Percentiles rank a stretch among this genome's conserved stretches.
phyloP scores from a whole-genome alignment of 108 stramenopile species.

The Mediolabrus comicus region DNA sequence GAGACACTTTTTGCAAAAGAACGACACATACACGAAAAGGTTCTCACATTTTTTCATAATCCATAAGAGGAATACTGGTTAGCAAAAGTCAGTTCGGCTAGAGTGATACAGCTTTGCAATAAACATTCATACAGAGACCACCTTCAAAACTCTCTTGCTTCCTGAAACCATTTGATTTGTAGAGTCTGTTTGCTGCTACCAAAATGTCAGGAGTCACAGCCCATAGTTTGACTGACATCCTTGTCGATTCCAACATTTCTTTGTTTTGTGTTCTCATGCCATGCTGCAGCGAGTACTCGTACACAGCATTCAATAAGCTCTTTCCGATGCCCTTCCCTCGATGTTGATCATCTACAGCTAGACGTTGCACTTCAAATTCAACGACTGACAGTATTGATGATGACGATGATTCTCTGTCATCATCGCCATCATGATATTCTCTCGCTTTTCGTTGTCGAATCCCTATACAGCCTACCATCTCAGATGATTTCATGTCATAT shows the following conservation, averaged over 20 bases:
- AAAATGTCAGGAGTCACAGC: constrained; percentile 58
- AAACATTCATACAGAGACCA: constrained; percentile 32
- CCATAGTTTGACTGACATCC: constrained; percentile 20
- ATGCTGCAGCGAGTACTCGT: constrained; percentile 21
- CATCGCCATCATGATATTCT: not conserved
- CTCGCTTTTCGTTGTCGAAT: constrained; percentile 37
- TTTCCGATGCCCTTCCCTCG: constrained; percentile 63
- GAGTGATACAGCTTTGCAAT: constrained; percentile 17
- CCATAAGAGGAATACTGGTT: too few species aligned
- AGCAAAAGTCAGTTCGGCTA: too few species aligned
- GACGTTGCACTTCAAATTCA: constrained; percentile 61
- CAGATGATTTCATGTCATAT: not conserved
- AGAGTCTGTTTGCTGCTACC: constrained; percentile 49
- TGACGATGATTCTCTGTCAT: not conserved
- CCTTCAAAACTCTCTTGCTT: constrained; percentile 33
- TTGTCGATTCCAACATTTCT: not conserved
- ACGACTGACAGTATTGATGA: not conserved
- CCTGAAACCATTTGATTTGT: constrained; percentile 49
- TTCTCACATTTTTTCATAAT: too few species aligned
- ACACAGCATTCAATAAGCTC: constrained; percentile 44
- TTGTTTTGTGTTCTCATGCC: not conserved
- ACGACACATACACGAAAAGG: too few species aligned
- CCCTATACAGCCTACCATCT: constrained; percentile 65
- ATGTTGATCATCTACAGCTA: constrained; percentile 54
- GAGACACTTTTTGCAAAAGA: too few species aligned